Percentiles rank a stretch among this genome's conserved stretches.
Conservation (phyloP, 2,329 filamentous ascomycete genomes). For the Pseudogymnoascus sp. region DNA sequence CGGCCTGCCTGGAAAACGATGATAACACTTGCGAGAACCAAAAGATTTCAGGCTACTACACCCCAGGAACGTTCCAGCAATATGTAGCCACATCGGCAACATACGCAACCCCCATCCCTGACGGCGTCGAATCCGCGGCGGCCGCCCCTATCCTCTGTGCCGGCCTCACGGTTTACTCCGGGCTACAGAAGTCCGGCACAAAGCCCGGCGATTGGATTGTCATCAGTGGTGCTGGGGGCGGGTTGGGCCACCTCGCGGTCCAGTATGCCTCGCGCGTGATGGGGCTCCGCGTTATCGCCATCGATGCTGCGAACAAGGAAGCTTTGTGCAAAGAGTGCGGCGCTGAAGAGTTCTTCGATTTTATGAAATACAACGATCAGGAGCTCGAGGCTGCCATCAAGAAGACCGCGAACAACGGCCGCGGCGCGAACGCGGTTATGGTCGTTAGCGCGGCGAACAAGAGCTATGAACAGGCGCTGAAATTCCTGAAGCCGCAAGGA, state of each 20-base stretch:
- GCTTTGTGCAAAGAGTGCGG: constrained; percentile 47
- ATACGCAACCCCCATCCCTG: constrained; percentile 63
- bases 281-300: constrained; percentile 54
- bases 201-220: constrained; percentile 37
- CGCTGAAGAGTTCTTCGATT: constrained; percentile 57
- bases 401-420: constrained; percentile 45
- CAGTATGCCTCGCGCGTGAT: constrained; percentile 52
- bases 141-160: constrained; percentile 62
- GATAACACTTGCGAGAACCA: constrained; percentile 54
- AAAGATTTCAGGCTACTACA: constrained; percentile 57
- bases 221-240: constrained; percentile 51
- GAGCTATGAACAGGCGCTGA: constrained; percentile 40
- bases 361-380: constrained; percentile 44
- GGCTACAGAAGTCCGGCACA: constrained; percentile 51
- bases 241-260: constrained; percentile 52
- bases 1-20: constrained; percentile 44
- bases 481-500: constrained; percentile 40
- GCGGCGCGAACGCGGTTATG: constrained; percentile 46
- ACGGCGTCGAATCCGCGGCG: constrained; percentile 46
- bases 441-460: constrained; percentile 44
- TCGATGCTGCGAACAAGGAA: constrained; percentile 56
- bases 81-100: constrained; percentile 56
- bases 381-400: constrained; percentile 39
- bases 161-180: constrained; percentile 57
- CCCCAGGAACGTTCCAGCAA: constrained; percentile 63